A percentile compares a stretch with the other conserved stretches of the same genome.
Evolutionary conservation across 2,329 filamentous ascomycete genomes (phyloP).

Genomic region (Pseudocercospora vitis): DNA sequence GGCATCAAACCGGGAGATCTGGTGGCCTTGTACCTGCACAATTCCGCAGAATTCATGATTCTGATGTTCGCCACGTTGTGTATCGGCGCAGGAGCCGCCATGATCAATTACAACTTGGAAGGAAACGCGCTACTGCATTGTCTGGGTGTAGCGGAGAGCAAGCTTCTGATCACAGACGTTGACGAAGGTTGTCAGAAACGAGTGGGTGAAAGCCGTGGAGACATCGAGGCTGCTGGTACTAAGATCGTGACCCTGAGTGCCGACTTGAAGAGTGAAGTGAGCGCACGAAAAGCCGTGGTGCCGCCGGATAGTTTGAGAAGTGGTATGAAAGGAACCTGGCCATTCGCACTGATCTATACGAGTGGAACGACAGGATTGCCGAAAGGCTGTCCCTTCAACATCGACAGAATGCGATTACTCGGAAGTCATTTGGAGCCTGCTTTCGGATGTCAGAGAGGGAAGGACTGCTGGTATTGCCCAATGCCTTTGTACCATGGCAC

Average conservation of each 20-base stretch:
- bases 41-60: conserved; percentile 35
- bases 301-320: conserved; percentile 30
- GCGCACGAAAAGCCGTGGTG: conserved; percentile 20
- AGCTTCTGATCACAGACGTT: conserved; percentile 47
- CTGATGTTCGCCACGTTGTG: conserved; percentile 31
- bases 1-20: conserved; percentile 37
- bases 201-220: conserved; percentile 53
- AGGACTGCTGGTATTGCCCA: conserved; percentile 70
- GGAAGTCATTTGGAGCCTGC: conserved; percentile 37
- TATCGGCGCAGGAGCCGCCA: conserved; percentile 37
- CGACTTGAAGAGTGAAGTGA: conserved; percentile 48
- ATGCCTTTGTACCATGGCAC: conserved; percentile 80
- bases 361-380: conserved; percentile 74
- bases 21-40: conserved; percentile 36
- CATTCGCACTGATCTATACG: conserved; percentile 72
- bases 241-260: conserved; percentile 55
- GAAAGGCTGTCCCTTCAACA: conserved; percentile 66
- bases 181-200: conserved; percentile 53
- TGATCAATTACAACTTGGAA: conserved; percentile 41
- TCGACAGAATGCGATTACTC: conserved; percentile 47
- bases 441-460: conserved; percentile 49
- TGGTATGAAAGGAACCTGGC: conserved; percentile 44
- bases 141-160: conserved; percentile 39
- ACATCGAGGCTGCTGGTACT: conserved; percentile 58
- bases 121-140: conserved; percentile 39